These are phyloP conservation scores for Colletotrichum paranaense DNA, from an alignment of 2,329 filamentous ascomycete genomes.

Conservation along the genomic window DNA sequence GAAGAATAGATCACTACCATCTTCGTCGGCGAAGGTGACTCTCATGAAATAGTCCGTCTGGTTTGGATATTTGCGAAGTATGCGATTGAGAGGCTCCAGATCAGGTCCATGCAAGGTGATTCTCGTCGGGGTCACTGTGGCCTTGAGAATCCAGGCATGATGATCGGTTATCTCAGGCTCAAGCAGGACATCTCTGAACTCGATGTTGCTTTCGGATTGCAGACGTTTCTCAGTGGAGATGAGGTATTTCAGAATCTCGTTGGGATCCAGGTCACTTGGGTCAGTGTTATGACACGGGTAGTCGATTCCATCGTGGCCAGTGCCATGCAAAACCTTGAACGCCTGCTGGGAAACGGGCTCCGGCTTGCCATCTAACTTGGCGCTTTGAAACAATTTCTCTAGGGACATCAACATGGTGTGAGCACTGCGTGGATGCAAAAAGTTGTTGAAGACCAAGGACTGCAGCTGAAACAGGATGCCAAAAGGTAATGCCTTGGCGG, in stretches of 20 bases:
- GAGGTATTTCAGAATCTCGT: conserved; percentile 53
- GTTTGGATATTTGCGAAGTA: conserved; percentile 73
- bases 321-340: conserved; percentile 62
- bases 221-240: conserved; percentile 53
- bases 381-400: conserved; percentile 42
- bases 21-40: conserved; percentile 80
- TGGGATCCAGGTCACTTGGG: conserved; percentile 51
- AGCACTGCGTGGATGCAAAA: conserved; percentile 67
- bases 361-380: conserved; percentile 38
- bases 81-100: conserved; percentile 75
- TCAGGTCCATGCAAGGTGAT: conserved; percentile 70
- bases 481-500: conserved; percentile 58
- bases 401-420: conserved; percentile 57
- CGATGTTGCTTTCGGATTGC: conserved; percentile 32
- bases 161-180: conserved; percentile 47
- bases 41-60: conserved; percentile 74
- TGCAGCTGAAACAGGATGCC: conserved; percentile 71
- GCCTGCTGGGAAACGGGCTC: conserved; percentile 62
- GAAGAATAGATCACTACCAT: conserved; percentile 71
- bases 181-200: conserved; percentile 22
- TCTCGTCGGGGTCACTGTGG: conserved; percentile 69
- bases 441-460: conserved; percentile 71
- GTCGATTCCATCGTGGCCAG: conserved; percentile 62
- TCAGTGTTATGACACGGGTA: conserved; percentile 65
- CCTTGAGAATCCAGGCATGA: conserved; percentile 64